These are phyloP conservation scores for Anisodus acutangulus DNA, from an alignment of 257 asterid species.

Conservation along the genomic window DNA sequence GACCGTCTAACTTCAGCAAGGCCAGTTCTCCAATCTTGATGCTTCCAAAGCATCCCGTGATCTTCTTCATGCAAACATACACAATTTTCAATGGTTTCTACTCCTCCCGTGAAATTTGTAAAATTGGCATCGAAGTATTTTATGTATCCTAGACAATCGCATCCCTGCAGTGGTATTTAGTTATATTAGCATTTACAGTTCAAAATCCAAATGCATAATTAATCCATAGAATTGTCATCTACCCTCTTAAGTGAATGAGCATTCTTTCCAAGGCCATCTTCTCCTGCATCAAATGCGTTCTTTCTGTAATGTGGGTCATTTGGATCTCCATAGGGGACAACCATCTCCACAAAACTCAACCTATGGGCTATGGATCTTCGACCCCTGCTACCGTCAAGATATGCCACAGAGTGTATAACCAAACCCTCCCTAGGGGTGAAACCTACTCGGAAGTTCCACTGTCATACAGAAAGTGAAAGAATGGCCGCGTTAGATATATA, in stretches of 20 bases:
- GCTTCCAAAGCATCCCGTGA: conserved; percentile 96
- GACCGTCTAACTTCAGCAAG: conserved; percentile 92
- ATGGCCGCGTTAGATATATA: conserved; percentile 19
- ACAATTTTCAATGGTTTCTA: conserved; percentile 90
- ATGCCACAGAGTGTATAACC: conserved; percentile 96
- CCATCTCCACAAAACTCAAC: conserved; percentile 99
- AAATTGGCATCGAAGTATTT: conserved; percentile 93
- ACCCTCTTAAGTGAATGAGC: conserved; percentile 98
- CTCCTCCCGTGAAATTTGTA: conserved; percentile 93
- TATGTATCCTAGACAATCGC: conserved; percentile 90
- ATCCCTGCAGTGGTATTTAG: conserved; percentile 63
- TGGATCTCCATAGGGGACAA: conserved; percentile 98
- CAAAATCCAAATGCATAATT: background rate
- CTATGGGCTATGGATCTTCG: conserved; percentile 96
- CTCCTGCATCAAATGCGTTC: conserved; percentile 99
- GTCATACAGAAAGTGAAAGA: conserved; percentile 35
- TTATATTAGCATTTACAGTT: conserved; percentile 30
- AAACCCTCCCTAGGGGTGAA: conserved; percentile 98
- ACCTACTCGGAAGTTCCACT: conserved; percentile 98
- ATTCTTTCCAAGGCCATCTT: conserved; percentile 97
- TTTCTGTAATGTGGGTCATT: conserved; percentile 97
- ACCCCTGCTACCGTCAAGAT: conserved; percentile 95
- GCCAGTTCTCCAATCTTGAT: conserved; percentile 99
- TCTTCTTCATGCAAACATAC: conserved; percentile 99
- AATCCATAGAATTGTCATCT: background rate